A percentile compares a stretch with the other conserved stretches of the same genome.
These are phyloP conservation scores for Beta lomatogona DNA, from an alignment of 179 eudicot species.

Conservation along the genomic window DNA sequence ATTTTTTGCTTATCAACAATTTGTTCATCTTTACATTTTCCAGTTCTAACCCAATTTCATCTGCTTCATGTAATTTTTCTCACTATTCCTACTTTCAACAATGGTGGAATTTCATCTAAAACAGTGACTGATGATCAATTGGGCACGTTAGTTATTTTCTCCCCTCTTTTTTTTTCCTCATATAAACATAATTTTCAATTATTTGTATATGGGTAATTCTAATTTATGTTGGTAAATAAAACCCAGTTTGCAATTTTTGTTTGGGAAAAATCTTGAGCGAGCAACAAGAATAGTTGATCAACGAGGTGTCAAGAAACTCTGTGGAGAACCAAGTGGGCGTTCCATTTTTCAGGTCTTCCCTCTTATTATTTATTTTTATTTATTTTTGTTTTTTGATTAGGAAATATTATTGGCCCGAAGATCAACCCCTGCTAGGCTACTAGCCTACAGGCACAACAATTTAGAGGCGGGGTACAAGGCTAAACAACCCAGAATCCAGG, in stretches of 20 bases:
- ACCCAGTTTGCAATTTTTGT: slow-evolving; percentile 70
- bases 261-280: slow-evolving; percentile 85
- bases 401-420: too few relatives aligned
- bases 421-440: too few relatives aligned
- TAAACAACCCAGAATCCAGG: too few relatives aligned
- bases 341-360: slow-evolving; percentile 65
- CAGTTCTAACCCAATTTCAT: too few relatives aligned
- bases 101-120: neutral
- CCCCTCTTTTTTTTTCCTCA: neutral
- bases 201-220: neutral
- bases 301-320: slow-evolving; percentile 69
- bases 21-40: too few relatives aligned
- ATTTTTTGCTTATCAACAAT: too few relatives aligned
- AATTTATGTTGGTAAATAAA: neutral
- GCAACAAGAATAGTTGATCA: slow-evolving; percentile 87
- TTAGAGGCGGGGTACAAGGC: too few relatives aligned
- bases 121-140: slow-evolving; percentile 40
- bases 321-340: slow-evolving; percentile 73
- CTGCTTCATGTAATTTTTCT: too few relatives aligned
- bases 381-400: too few relatives aligned
- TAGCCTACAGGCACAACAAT: too few relatives aligned
- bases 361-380: too few relatives aligned
- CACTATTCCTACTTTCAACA: too few relatives aligned
- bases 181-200: neutral
- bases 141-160: slow-evolving; percentile 22